Percentiles rank a stretch among this genome's conserved stretches.
Evolutionary conservation across 2,329 filamentous ascomycete species (phyloP).

Genomic region (Aspergillus sp.): DNA sequence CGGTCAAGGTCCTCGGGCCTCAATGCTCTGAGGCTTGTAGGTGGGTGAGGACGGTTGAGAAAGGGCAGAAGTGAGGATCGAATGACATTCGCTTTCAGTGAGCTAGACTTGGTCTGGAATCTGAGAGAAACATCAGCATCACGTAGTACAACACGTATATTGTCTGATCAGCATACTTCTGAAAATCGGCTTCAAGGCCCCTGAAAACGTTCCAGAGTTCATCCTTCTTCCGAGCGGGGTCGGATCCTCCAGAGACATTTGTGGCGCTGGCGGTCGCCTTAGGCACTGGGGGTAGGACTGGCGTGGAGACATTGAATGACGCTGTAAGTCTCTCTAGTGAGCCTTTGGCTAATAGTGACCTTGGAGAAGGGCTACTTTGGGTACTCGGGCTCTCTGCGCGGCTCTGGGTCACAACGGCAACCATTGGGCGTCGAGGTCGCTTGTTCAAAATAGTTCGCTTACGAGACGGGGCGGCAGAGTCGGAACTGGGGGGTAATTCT

Average conservation of each 20-base stretch:
- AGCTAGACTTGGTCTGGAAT: constrained; percentile 74
- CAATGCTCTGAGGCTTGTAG: constrained; percentile 68
- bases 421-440: constrained; percentile 46
- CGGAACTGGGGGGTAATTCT: constrained; percentile 25
- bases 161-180: constrained; percentile 54
- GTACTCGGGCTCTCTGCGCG: constrained; percentile 39
- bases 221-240: constrained; percentile 64
- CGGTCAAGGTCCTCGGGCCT: constrained; percentile 82
- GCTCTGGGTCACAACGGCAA: constrained; percentile 42
- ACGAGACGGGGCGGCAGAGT: constrained; percentile 28
- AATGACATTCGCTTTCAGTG: constrained; percentile 76
- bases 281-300: constrained; percentile 53
- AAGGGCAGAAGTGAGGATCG: constrained; percentile 76
- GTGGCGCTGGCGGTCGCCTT: constrained; percentile 49
- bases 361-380: constrained; percentile 46
- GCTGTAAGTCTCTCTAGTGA: constrained; percentile 54
- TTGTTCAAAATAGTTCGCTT: constrained; percentile 41
- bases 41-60: constrained; percentile 69
- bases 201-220: constrained; percentile 72
- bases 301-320: constrained; percentile 48
- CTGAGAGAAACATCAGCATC: constrained; percentile 35
- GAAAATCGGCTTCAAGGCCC: constrained; percentile 68
- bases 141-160: neutral
- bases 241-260: constrained; percentile 33
- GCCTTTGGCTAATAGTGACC: constrained; percentile 44